Evolutionary conservation across 179 eudicot genomes (phyloP), one percentile per base, ranked within the genome.

Genomic region (Vitellaria paradoxa): DNA sequence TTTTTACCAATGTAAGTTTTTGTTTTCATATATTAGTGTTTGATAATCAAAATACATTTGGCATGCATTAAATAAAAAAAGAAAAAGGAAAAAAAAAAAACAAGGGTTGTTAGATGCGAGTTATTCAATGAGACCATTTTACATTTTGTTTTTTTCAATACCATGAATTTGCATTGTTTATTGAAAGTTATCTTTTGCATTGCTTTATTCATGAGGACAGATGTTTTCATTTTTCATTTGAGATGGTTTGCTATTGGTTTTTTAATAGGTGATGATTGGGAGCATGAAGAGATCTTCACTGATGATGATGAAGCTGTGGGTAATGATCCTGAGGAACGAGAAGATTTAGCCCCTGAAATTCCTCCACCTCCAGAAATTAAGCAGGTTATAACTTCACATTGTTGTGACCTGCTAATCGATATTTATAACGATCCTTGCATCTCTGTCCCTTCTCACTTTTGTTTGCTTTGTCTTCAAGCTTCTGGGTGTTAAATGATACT

Each of bases 331-430:
- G 98, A 96, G 70, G 98, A 96, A 82, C 90, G 98, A 45, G 98
- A 95, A 80, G 99, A 95, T 84, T 82, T 94, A 83, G 97, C 91
- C 72, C 97, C 97, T 76, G 99, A 95, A 85, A 84, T 96, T 80
- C 99, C 97, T 68, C 94, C 98, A 40, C 99, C 99, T 77, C 99
- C 99, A 14, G 99, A 96, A 85, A 96, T 96, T 80, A 96, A 91
- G 87, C 91, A 89, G 97, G 99, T 93, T 53, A 60, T 52, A 76
- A 50, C 12, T 45, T 71, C 68, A 6, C 30, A 14, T 14, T 56
- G 14, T 67, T 47, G 80, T 24, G 24, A 46, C 40, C 72, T 72
- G 63, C 59, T 69, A 3, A 6, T 17, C 64, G 26, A 30, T 37
- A 75, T 4, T 65, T 75, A 3, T 30, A 75, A 49, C 26, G 37